phyloP scores from a whole-genome alignment of 805 yeast species.

The Metschnikowia reukaufii region DNA sequence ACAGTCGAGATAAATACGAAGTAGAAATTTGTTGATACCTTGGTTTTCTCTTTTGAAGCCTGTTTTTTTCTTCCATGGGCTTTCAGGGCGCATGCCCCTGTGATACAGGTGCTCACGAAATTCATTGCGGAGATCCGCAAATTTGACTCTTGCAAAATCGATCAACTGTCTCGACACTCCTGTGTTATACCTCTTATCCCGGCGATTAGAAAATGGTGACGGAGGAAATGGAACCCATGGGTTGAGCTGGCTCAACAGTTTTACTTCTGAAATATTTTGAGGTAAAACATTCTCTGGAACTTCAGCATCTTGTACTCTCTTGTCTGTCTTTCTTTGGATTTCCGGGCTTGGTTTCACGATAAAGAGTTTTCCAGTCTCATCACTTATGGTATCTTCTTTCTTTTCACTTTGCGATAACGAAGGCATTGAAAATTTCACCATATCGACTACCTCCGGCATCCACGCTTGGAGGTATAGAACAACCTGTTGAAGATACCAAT shows the following conservation, averaged over 20 bases:
- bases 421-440: conserved; percentile 8
- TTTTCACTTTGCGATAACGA: not conserved
- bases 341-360: conserved; percentile 4
- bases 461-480: conserved; percentile 32
- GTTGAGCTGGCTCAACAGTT: conserved; percentile 20
- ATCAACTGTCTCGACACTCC: conserved; percentile 29
- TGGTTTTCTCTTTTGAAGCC: conserved; percentile 15
- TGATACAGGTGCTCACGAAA: conserved; percentile 15
- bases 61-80: conserved; percentile 1
- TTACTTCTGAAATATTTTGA: conserved; percentile 8
- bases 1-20: conserved; percentile 32
- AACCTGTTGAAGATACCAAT: conserved; percentile 30
- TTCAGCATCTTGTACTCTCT: conserved; percentile 3
- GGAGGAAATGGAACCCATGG: conserved; percentile 36
- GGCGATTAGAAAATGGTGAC: conserved; percentile 24
- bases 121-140: conserved; percentile 20
- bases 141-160: conserved; percentile 30
- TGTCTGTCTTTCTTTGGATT: conserved; percentile 11
- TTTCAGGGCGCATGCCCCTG: not conserved
- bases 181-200: conserved; percentile 26
- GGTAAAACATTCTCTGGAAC: conserved; percentile 15
- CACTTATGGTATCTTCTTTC: not conserved
- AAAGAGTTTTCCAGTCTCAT: not conserved
- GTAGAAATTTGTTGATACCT: conserved; percentile 32
- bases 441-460: conserved; percentile 33